Conservation (phyloP, 495 filamentous ascomycete genomes). For the Hypomontagnella monticulosa region DNA sequence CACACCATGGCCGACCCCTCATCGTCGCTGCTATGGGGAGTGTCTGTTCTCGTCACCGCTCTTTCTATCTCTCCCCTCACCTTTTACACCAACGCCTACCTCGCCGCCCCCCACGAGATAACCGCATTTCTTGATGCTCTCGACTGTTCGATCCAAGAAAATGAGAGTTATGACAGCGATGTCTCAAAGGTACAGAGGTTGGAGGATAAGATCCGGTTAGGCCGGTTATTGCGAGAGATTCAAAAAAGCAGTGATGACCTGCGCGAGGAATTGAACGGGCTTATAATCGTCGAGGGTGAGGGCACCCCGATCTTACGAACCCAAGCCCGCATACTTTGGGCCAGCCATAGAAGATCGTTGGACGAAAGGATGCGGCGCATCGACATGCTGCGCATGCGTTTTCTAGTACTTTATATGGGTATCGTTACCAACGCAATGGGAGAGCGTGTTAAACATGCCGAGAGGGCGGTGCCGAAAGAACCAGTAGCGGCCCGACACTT, state of each 20-base stretch:
- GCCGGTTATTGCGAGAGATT: constrained; percentile 61
- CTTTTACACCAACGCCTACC: constrained; percentile 57
- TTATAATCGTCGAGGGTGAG: constrained; percentile 55
- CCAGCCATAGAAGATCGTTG: constrained; percentile 52
- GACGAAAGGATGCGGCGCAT: constrained; percentile 65
- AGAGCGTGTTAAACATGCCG: constrained; percentile 40
- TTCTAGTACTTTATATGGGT: constrained; percentile 64
- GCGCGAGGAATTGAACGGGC: constrained; percentile 57
- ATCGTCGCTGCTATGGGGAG: constrained; percentile 54
- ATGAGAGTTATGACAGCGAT: constrained; percentile 65
- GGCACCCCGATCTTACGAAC: constrained; percentile 53
- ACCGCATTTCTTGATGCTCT: constrained; percentile 59
- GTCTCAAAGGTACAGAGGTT: constrained; percentile 59
- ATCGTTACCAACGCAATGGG: constrained; percentile 56
- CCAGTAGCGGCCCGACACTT: constrained; percentile 38
- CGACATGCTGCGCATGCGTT: constrained; percentile 68
- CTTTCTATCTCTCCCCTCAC: constrained; percentile 55
- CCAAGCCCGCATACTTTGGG: constrained; percentile 59
- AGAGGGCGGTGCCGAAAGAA: constrained; percentile 46
- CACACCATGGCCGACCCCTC: constrained; percentile 52
- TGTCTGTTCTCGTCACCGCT: constrained; percentile 59
- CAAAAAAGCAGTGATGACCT: constrained; percentile 64
- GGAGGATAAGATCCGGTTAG: constrained; percentile 62
- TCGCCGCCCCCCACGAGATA: constrained; percentile 60
- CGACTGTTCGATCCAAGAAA: constrained; percentile 60